Evolutionary conservation across 148 eudicot genomes (phyloP).

Genomic region (Pharnaceum exiguum): DNA sequence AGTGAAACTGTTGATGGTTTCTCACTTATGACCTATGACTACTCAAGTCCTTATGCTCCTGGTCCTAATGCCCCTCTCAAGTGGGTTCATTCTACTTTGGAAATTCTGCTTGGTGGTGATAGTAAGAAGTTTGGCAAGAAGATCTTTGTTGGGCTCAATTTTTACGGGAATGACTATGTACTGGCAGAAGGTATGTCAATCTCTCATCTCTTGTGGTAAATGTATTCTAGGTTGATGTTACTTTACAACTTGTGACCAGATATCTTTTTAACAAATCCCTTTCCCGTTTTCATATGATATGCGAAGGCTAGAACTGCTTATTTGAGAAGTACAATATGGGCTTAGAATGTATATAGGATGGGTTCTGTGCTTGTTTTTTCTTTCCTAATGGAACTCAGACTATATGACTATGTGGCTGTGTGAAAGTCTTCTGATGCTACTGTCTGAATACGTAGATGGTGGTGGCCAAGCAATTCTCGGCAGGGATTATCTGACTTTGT

Average conservation of each 20-base stretch:
- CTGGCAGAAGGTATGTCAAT: constrained; percentile 55
- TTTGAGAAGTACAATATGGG: too few relatives aligned
- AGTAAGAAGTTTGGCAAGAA: constrained; percentile 44
- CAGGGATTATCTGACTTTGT: constrained; percentile 73
- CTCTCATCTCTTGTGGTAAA: constrained; percentile 9
- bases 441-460: constrained; percentile 53
- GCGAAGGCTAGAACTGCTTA: too few relatives aligned
- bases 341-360: too few relatives aligned
- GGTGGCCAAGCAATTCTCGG: constrained; percentile 65
- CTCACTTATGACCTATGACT: constrained; percentile 97
- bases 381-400: too few relatives aligned
- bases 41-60: constrained; percentile 77
- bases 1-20: constrained; percentile 81
- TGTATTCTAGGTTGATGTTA: too few relatives aligned
- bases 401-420: too few relatives aligned
- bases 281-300: too few relatives aligned
- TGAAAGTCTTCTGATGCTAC: background rate
- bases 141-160: constrained; percentile 87
- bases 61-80: constrained; percentile 97
- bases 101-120: constrained; percentile 46
- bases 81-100: constrained; percentile 67
- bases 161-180: constrained; percentile 78
- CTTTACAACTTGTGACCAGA: too few relatives aligned
- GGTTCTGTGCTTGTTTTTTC: too few relatives aligned
- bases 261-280: too few relatives aligned